Base-by-base conservation (phyloP, 768 basidiomycete genomes). In the Krasilnikovozyma curviuscula region DNA sequence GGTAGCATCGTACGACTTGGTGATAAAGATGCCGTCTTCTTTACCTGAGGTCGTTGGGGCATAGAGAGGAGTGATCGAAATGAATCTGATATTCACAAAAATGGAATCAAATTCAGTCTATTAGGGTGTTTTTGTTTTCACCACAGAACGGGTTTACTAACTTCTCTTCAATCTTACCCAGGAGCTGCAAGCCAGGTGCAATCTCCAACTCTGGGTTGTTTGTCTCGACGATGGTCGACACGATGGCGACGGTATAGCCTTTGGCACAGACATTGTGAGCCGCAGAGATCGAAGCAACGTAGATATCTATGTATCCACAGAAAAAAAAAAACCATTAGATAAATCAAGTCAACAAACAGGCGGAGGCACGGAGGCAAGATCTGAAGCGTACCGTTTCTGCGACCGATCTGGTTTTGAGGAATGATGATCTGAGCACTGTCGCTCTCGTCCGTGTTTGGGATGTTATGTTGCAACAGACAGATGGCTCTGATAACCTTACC, bases 361-460 rank as follows among this genome's bases (percentile, higher is more conserved):
- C 7, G 19, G 24, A 12, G 10, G 32, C 12, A 44, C 12, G 34
- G 13, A 28, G 40, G 28, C 8, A 21, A 65, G n/a, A n/a, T n/a
- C n/a, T n/a, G n/a, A n/a, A n/a, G n/a, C 78, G 57, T 62, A 83
- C 91, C 93, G 61, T 98, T 83, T 67, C 79, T 77, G 57, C 93
- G 72, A 56, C 73, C 72, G 55, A 98, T 88, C 67, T 98, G 93
- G 66, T 95, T 95, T 67, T 97, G 93, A 33, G 93, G 93, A 54
- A 98, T 91, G 65, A 98, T 88, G 59, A 98, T 86, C 67, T 98
- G 93, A 32, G 79, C 79, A 58, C 83, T 86, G 68, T 98, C 93
- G 39, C 79, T 71, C 61, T 95, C 82, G 19, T 97, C 91, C 34
- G 93, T 97, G 42, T 83, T 88, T 40, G 93, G 93, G 54, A 98